Percentiles rank a stretch among this genome's conserved stretches.
Conservation (phyloP, 257 asterid genomes). For the Mentha longifolia region DNA sequence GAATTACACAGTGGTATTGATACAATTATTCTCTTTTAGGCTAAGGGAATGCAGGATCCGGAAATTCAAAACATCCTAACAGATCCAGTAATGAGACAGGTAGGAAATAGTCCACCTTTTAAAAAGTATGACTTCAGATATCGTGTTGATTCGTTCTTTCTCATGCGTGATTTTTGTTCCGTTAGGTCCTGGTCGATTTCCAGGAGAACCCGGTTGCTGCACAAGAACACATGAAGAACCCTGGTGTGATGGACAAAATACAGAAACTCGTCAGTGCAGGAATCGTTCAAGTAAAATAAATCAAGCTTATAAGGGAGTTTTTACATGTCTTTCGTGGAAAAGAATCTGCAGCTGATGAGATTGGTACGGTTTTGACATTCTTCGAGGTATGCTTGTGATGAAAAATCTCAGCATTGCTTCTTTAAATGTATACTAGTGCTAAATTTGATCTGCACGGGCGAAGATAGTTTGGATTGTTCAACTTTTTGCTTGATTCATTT, state of each 20-base stretch:
- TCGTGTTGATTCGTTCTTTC: not conserved
- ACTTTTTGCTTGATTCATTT: too few species aligned
- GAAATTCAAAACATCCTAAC: constrained; percentile 90
- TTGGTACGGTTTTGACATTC: too few species aligned
- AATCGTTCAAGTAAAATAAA: constrained; percentile 71
- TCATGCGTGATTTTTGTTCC: not conserved
- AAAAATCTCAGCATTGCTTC: too few species aligned
- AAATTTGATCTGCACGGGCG: too few species aligned
- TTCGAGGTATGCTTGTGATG: too few species aligned
- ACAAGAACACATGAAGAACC: constrained; percentile 85
- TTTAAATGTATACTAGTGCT: too few species aligned
- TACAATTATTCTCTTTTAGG: constrained; percentile 41
- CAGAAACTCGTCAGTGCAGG: constrained; percentile 90
- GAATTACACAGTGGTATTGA: too few species aligned
- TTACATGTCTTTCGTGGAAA: too few species aligned
- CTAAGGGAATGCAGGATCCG: constrained; percentile 93
- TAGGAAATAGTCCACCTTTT: not conserved
- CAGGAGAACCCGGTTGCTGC: constrained; percentile 90
- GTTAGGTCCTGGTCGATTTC: constrained; percentile 63
- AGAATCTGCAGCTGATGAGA: too few species aligned
- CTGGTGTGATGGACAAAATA: constrained; percentile 84
- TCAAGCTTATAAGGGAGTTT: too few species aligned
- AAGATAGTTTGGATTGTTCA: too few species aligned
- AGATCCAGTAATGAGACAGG: constrained; percentile 99
- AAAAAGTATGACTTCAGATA: not conserved